Percentiles rank a stretch among this genome's conserved stretches.
phyloP scores from a whole-genome alignment of 2,329 filamentous ascomycete species.

The Colletotrichum australisinense region DNA sequence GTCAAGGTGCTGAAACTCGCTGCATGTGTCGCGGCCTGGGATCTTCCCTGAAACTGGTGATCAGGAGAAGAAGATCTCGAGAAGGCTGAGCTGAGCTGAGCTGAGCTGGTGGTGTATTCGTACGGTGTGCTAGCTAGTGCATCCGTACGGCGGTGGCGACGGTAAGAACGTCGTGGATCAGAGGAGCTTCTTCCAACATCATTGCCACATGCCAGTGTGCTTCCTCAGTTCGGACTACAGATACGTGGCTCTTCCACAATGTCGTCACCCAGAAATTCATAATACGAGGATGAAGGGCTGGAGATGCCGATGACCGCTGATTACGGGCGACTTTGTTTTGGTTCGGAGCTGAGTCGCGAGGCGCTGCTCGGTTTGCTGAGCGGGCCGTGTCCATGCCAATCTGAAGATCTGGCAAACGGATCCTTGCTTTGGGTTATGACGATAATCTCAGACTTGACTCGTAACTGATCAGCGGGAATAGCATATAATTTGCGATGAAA shows the following conservation, averaged over 20 bases:
- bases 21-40: constrained; percentile 1
- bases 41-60: constrained; percentile 5
- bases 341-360: not conserved
- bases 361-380: constrained; percentile 8
- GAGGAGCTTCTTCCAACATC: not conserved
- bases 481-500: not conserved
- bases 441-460: constrained; percentile 30
- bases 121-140: no score
- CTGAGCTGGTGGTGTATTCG: not conserved
- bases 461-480: not conserved
- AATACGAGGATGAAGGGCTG: not conserved
- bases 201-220: not conserved
- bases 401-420: constrained; percentile 3
- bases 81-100: constrained; percentile 17
- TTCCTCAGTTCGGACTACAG: no score
- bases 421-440: constrained; percentile 7
- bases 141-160: not conserved
- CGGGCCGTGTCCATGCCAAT: constrained; percentile 11
- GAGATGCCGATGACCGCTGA: not conserved
- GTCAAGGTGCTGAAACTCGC: constrained; percentile 30
- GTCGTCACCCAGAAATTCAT: not conserved
- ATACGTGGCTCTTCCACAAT: not conserved
- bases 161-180: not conserved
- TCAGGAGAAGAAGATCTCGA: constrained; percentile 12
- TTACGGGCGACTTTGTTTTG: not conserved